phyloP scores from a whole-genome alignment of 306 rosid genomes.

The Cyamopsis tetragonoloba region DNA sequence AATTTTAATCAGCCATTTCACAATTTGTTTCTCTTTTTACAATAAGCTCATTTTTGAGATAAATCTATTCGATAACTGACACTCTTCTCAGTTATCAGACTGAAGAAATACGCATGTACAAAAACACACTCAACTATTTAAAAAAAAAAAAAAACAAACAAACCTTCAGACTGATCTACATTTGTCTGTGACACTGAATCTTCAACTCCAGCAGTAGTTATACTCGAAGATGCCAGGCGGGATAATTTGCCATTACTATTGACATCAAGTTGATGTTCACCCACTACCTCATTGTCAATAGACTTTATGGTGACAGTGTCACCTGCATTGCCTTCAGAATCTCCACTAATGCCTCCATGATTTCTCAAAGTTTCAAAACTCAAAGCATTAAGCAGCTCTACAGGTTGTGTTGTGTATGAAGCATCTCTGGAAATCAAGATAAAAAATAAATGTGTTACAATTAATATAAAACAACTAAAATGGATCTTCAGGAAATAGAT shows the following conservation, averaged over 20 bases:
- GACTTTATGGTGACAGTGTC: slow-evolving; percentile 39
- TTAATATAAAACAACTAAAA: slow-evolving; percentile 16
- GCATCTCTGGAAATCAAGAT: slow-evolving; percentile 68
- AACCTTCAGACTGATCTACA: slow-evolving; percentile 82
- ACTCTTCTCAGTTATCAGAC: slow-evolving; percentile 18
- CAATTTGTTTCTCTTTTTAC: not conserved
- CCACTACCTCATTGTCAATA: slow-evolving; percentile 33
- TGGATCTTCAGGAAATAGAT: slow-evolving; percentile 23
- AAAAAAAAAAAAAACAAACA: slow-evolving; percentile 18
- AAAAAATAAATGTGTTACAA: slow-evolving; percentile 9
- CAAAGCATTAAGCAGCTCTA: slow-evolving; percentile 81
- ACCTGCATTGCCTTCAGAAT: slow-evolving; percentile 40
- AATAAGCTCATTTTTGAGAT: not conserved
- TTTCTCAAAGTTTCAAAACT: slow-evolving; percentile 63
- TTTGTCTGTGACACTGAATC: slow-evolving; percentile 42
- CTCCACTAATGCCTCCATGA: slow-evolving; percentile 40
- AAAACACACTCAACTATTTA: not conserved
- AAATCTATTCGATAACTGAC: slow-evolving; percentile 17
- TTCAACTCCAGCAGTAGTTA: slow-evolving; percentile 44
- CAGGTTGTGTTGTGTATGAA: slow-evolving; percentile 91
- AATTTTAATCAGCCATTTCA: slow-evolving; percentile 5
- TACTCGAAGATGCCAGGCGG: slow-evolving; percentile 38
- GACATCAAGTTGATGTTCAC: slow-evolving; percentile 45
- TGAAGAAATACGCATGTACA: slow-evolving; percentile 22
- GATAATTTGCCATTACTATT: slow-evolving; percentile 43